Percentiles rank a stretch among this genome's conserved stretches.
These are phyloP conservation scores for Rubroboletus pulcherrimus DNA, from an alignment of 768 basidiomycete genomes.

Conservation along the genomic window DNA sequence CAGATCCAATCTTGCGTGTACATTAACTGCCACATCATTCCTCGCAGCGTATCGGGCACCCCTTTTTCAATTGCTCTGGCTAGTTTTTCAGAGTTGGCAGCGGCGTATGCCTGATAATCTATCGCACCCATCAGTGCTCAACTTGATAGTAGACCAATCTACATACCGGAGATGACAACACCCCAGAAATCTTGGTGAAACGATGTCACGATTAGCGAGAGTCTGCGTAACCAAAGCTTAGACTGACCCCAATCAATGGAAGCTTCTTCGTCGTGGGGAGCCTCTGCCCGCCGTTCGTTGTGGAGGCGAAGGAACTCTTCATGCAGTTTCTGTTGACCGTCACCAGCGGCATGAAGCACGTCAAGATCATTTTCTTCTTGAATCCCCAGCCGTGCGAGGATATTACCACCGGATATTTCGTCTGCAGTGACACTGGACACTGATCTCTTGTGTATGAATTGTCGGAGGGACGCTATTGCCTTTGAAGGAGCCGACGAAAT, in stretches of 20 bases:
- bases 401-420: constrained; percentile 40
- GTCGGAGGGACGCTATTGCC: constrained; percentile 20
- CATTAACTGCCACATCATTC: constrained; percentile 98
- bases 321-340: constrained; percentile 68
- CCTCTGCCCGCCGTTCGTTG: constrained; percentile 45
- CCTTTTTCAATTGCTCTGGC: constrained; percentile 90
- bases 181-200: constrained; percentile 83
- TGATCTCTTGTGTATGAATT: constrained; percentile 55
- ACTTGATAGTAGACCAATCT: not conserved
- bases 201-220: constrained; percentile 4
- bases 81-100: constrained; percentile 70
- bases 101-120: constrained; percentile 90
- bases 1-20: constrained; percentile 31
- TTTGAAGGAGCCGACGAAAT: constrained; percentile 25
- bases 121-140: constrained; percentile 5
- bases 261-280: constrained; percentile 37
- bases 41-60: constrained; percentile 81
- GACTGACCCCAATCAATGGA: constrained; percentile 75
- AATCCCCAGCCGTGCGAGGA: constrained; percentile 51
- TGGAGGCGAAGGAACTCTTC: constrained; percentile 73
- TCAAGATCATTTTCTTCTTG: constrained; percentile 41
- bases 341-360: constrained; percentile 47
- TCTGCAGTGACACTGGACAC: constrained; percentile 54
- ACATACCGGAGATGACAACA: constrained; percentile 77
- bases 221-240: not conserved